Evolutionary conservation across 2,329 filamentous ascomycete species (phyloP), one percentile per base, ranked within the genome.

Genomic region (Rhinocladiella similis): DNA sequence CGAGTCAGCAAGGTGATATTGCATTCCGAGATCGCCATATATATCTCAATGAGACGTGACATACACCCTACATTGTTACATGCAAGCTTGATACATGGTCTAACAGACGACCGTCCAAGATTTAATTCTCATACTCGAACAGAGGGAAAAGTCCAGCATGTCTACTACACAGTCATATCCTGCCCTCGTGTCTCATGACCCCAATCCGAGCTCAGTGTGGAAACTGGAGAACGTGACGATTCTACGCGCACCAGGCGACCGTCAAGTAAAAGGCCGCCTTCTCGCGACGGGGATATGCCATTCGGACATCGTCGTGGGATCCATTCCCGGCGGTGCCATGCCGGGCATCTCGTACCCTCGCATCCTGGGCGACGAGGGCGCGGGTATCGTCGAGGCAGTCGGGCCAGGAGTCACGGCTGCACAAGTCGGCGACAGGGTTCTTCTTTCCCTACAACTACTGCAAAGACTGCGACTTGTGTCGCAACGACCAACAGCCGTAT

Each of bases 221-320:
- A 47, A 54, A 19, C 39, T 59, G 6, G 57, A 56, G n/a, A 56
- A 45, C 0, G 43, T 55, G 22, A 52, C 52, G 36, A 20, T 59
- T 2, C 14, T 27, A 1, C 53, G 53, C 33, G n/a, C 38, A 16
- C 53, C 53, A 20, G 46, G 53, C 13, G 57, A 49, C 20, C 35
- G 80, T 27, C 81, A 83, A 66, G 67, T 83, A 1, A 68, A 83
- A 1, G 75, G 83, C 3, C 77, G 80, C 41, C 77, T 83, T 56
- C 71, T 82, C 1, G 79, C 81, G 0, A 76, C 76, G 0, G 81
- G 81, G 0, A 75, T 84, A 48, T 84, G 81, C 59, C 81, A 84
- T 56, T 81, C 80, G 0, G 81, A 84, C 60, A 64, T 81, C 9
- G 67, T 77, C 25, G 74, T 80, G 50, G 78, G 75, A 2, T 70